phyloP scores from a whole-genome alignment of 768 basidiomycete genomes.

The Naganishia antarctica region DNA sequence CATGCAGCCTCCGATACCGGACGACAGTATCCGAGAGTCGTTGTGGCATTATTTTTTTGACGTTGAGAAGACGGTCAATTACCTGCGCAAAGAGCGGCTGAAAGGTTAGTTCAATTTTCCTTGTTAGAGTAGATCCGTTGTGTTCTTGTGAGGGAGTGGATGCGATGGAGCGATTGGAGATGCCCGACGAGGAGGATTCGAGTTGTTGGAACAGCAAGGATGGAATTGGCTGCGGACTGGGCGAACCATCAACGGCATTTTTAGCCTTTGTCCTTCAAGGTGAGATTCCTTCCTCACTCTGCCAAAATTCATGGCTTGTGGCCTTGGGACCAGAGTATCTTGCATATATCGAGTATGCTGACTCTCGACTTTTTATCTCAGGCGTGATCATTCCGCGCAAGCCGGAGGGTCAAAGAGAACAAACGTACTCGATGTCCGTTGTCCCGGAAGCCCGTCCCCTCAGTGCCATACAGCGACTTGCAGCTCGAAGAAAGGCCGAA shows the following conservation, averaged over 20 bases:
- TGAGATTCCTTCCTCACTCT: slow-evolving; percentile 3
- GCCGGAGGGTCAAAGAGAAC: neutral
- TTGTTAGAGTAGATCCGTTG: slow-evolving; percentile 37
- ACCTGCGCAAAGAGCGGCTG: slow-evolving; percentile 60
- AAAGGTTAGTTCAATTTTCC: slow-evolving; percentile 65
- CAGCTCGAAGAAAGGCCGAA: slow-evolving; percentile 57
- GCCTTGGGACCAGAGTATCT: neutral
- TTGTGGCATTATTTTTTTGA: slow-evolving; percentile 89
- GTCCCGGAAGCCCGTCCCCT: slow-evolving; percentile 25
- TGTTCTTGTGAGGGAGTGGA: slow-evolving; percentile 39
- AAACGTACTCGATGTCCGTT: slow-evolving; percentile 5
- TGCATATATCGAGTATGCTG: neutral
- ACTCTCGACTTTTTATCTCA: neutral
- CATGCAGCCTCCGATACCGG: slow-evolving; percentile 62
- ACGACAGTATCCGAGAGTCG: slow-evolving; percentile 67
- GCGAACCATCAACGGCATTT: neutral
- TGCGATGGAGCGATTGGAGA: no score
- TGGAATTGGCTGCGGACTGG: neutral
- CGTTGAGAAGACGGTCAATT: slow-evolving; percentile 67
- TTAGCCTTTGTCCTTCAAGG: neutral
- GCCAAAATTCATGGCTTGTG: neutral
- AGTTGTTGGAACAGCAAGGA: neutral
- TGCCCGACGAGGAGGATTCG: no score
- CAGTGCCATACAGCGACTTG: slow-evolving; percentile 52
- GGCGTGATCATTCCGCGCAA: neutral